Percentiles rank a stretch among this genome's conserved stretches.
These are phyloP conservation scores for Dictyophora rubrovolvata DNA, from an alignment of 768 basidiomycete genomes.

Conservation along the genomic window DNA sequence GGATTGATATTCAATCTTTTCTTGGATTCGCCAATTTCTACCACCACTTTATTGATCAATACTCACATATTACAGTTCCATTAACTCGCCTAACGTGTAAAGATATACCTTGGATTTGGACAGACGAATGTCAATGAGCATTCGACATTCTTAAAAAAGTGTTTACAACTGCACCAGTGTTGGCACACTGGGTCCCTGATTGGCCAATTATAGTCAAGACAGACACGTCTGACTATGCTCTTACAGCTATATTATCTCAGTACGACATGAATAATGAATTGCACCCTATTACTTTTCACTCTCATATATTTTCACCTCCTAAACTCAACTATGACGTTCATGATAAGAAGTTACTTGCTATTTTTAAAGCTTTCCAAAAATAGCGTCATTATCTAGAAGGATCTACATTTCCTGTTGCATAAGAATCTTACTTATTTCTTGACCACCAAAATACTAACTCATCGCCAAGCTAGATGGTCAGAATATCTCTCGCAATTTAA, in stretches of 20 bases:
- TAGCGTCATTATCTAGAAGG: constrained; percentile 27
- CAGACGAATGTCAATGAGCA: constrained; percentile 11
- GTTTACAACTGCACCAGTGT: constrained; percentile 19
- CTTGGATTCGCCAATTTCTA: constrained; percentile 26
- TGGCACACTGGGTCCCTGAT: constrained; percentile 2
- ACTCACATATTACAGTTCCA: constrained; percentile 24
- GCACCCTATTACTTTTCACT: constrained; percentile 1
- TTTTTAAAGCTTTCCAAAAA: constrained; percentile 24
- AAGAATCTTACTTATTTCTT: constrained; percentile 15
- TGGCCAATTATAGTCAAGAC: background rate
- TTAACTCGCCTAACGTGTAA: constrained; percentile 23
- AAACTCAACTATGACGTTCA: constrained; percentile 3
- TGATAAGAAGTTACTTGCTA: constrained; percentile 33
- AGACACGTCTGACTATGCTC: background rate
- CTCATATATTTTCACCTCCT: background rate
- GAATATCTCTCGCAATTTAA: constrained; percentile 29
- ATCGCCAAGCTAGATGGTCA: constrained; percentile 24
- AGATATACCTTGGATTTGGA: constrained; percentile 19
- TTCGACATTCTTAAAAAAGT: constrained; percentile 23
- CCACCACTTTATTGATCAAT: constrained; percentile 22
- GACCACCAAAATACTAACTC: constrained; percentile 16
- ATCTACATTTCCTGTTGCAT: constrained; percentile 6
- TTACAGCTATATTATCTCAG: background rate
- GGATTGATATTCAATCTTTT: constrained; percentile 33
- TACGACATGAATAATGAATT: background rate